Base-by-base conservation (phyloP, 2,329 filamentous ascomycete species). In the Dendrostoma leiphaemia region DNA sequence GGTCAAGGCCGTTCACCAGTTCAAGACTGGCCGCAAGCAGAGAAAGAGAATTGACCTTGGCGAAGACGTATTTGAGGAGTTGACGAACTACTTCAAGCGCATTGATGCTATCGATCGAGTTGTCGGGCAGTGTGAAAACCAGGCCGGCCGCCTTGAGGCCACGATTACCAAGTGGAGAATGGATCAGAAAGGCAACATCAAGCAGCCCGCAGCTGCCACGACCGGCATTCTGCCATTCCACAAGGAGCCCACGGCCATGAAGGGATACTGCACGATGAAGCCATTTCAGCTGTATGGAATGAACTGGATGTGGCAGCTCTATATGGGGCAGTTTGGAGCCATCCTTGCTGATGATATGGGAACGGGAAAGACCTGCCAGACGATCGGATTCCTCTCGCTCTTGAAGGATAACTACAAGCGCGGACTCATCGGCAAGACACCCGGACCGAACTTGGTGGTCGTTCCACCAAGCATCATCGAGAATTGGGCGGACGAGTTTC, bases 301-400 rank as follows among this genome's bases (percentile, higher is more conserved):
- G 48, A 97, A 97, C 67, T 99, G 94, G 94, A 81, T 99, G 65
- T 85, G 86, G 52, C 73, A 97, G 43, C 79, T 99, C 13, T 96
- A 91, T 73, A 80, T 86, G 49, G 85, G 89, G 54, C 80, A 85
- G 26, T 81, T 95, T 48, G 93, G 90, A 43, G 93, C 91, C 59
- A 97, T 99, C 53, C 77, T 99, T 17, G 94, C 94, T 2, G 94
- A 99, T 67, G 94, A 99, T 67, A 99, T 99, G 94, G 94, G 90
- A 48, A 76, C 93, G 37, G 94, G 94, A 43, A 99, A 99, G 77
- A 99, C 94, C 0, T 97, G 91, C 63, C 93, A 99, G 65, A 91
- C 97, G 58, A 96, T 99, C 62, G 86, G 91, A 0, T 91, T 99
- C 64, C 79, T 99, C 43, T 89, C 91, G 15, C 87, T 96, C 63